phyloP scores from a whole-genome alignment of 345 rosid genomes.

The Dipteronia dyeriana region DNA sequence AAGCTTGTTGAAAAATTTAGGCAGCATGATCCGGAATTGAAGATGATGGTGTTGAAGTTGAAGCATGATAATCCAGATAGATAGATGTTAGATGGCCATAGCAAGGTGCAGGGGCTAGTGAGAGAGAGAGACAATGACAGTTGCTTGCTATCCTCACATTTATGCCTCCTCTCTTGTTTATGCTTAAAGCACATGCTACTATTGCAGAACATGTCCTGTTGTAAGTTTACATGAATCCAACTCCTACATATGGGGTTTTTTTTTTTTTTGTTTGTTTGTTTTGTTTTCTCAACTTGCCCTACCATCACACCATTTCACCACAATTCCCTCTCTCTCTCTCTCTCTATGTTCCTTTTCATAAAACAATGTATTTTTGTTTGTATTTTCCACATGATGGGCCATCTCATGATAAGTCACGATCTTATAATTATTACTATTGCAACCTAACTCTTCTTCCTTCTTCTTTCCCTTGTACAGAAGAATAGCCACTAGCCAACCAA shows the following conservation, averaged over 20 bases:
- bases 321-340: too few relatives aligned
- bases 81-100: constrained; percentile 1
- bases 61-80: constrained; percentile 24
- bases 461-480: neutral
- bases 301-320: too few relatives aligned
- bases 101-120: neutral
- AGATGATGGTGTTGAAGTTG: neutral
- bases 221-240: constrained; percentile 35
- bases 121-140: constrained; percentile 43
- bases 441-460: neutral
- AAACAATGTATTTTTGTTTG: constrained; percentile 26
- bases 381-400: constrained; percentile 40
- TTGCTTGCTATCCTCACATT: constrained; percentile 38
- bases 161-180: constrained; percentile 26
- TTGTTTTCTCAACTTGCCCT: too few relatives aligned
- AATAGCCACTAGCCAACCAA: too few relatives aligned
- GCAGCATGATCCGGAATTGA: too few relatives aligned
- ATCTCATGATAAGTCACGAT: constrained; percentile 37
- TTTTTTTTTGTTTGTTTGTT: too few relatives aligned
- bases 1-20: too few relatives aligned
- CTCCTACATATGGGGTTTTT: constrained; percentile 11
- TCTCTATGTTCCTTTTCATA: constrained; percentile 2
- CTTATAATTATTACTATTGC: constrained; percentile 25
- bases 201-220: constrained; percentile 48
- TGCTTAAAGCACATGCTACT: constrained; percentile 40